These are phyloP conservation scores for Ustilago xerochloae DNA, from an alignment of 1,284 basidiomycete species.

Conservation along the genomic window DNA sequence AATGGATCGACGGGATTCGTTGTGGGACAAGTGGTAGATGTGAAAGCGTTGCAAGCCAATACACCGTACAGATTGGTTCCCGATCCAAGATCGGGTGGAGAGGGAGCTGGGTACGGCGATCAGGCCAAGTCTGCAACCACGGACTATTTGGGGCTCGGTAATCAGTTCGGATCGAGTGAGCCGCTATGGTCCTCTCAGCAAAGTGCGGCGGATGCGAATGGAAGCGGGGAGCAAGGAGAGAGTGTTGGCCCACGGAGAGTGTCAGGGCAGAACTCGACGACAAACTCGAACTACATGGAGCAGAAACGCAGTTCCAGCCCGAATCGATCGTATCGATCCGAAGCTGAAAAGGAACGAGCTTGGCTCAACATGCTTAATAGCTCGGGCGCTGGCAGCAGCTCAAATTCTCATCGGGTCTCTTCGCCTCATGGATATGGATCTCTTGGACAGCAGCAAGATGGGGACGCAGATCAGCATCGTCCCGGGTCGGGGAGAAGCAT, in stretches of 20 bases:
- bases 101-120: slow-evolving; percentile 6
- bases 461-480: too few relatives aligned
- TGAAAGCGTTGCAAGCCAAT: slow-evolving; percentile 47
- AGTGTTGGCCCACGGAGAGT: neutral
- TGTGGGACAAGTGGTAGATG: slow-evolving; percentile 59
- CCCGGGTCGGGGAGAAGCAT: slow-evolving; percentile 38
- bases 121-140: slow-evolving; percentile 22
- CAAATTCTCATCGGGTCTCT: slow-evolving; percentile 15
- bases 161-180: slow-evolving; percentile 16
- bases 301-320: slow-evolving; percentile 30
- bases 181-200: slow-evolving; percentile 21
- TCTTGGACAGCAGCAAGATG: slow-evolving; percentile 16
- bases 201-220: slow-evolving; percentile 1
- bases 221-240: slow-evolving; percentile 1
- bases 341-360: slow-evolving; percentile 45
- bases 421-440: slow-evolving; percentile 22
- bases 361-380: slow-evolving; percentile 38
- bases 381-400: slow-evolving; percentile 10
- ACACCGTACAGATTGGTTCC: slow-evolving; percentile 35
- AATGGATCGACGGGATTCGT: slow-evolving; percentile 40
- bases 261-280: neutral
- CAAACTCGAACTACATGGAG: neutral
- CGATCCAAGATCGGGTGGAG: slow-evolving; percentile 14
- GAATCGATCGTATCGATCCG: slow-evolving; percentile 32
- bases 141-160: slow-evolving; percentile 33